phyloP scores from a whole-genome alignment of 2,329 filamentous ascomycete species.

The Leptographium flavum region DNA sequence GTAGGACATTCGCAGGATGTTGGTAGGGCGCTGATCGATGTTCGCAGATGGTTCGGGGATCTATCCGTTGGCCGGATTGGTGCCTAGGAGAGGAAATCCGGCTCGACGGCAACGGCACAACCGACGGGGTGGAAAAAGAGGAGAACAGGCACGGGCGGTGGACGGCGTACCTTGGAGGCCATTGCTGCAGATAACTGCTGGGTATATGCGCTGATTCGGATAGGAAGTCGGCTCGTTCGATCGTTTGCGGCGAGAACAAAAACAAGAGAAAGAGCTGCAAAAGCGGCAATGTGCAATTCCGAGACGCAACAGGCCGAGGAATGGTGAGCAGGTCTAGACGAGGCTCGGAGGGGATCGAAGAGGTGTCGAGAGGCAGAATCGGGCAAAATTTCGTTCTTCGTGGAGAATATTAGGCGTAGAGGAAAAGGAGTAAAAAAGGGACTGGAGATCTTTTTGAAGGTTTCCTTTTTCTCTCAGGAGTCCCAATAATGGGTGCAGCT shows the following conservation, averaged over 20 bases:
- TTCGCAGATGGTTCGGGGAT: neutral
- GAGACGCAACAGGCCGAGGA: neutral
- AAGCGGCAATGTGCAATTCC: neutral
- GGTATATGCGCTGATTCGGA: neutral
- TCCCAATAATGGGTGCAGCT: conserved; percentile 8
- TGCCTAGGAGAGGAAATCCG: neutral
- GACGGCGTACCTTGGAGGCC: conserved; percentile 1
- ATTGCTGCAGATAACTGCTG: neutral
- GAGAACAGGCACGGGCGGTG: neutral
- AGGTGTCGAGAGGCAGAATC: neutral
- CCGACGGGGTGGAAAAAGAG: too few relatives aligned
- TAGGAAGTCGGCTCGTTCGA: neutral
- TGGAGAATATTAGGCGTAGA: neutral
- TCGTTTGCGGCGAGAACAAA: neutral
- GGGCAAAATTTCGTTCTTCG: neutral
- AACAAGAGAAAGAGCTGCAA: neutral
- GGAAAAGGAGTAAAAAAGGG: conserved; percentile 5
- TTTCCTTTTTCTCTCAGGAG: conserved; percentile 8
- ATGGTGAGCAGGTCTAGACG: neutral
- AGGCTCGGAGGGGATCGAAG: neutral
- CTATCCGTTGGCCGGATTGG: neutral
- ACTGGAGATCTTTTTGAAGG: conserved; percentile 3
- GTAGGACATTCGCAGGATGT: too few relatives aligned
- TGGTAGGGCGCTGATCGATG: too few relatives aligned
- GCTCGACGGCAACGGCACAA: neutral